Base-by-base conservation (phyloP, 768 basidiomycete genomes). In the Pisolithus albus region DNA sequence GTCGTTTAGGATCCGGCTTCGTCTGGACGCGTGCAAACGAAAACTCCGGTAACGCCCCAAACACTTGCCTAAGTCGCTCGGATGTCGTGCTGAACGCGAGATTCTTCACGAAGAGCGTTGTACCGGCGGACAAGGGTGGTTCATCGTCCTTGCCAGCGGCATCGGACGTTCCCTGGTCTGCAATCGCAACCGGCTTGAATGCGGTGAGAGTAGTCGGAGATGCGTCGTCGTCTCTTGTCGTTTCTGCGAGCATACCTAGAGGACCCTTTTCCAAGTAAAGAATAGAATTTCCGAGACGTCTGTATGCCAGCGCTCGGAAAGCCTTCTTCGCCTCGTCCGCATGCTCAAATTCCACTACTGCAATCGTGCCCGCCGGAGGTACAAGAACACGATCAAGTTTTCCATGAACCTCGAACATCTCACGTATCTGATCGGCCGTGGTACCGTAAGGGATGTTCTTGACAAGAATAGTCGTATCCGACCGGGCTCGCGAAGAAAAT, bases 391-490 rank as follows among this genome's bases (percentile, higher is more conserved):
- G 76, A 18, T 60, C 73, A 23, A 95, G 68, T 50, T 74, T 70
- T 4, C 93, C 93, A 59, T 92, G 84, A 0, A 78, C 74, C 48
- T 81, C 78, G 60, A 98, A 93, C 45, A 97, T 65, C 53, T 84
- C 84, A 21, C 79, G 79, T n/a, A 98, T 81, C 56, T 90, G 81
- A 16, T 81, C 77, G 0, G 73, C 67, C 0, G 84, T 80, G 3
- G 93, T 95, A 6, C 89, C 92, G 61, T 88, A 95, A 0, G 96
- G 95, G 42, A 99, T 92, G 69, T 98, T 98, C 73, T 98, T 98
- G 56, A 97, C 88, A 16, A 99, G 78, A 55, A 98, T 84, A 32
- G 77, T 82, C 0, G 89, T 94, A 59, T 87, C 82, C 0, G 92
- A 94, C 13, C 81, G 76, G 4, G 70, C 71, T 11, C 70, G 48